Evolutionary conservation across 225 moss, liverwort and hornwort genomes (phyloP), one percentile per base, ranked within the genome.

Genomic region (Rhytidiadelphus loreus): DNA sequence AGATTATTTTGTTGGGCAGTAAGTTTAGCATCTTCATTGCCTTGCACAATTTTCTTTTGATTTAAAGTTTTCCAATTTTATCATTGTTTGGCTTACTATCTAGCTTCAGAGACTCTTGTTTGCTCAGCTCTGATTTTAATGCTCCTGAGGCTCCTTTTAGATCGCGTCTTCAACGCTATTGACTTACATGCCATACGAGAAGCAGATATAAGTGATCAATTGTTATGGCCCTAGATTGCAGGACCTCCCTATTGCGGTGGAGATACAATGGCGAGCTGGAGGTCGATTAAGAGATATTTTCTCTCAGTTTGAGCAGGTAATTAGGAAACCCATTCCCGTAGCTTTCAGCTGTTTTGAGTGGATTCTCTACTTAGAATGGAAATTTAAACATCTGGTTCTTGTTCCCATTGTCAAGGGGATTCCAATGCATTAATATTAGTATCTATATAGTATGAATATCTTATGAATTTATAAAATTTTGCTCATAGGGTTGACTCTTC

Each of bases 211-310:
- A 83, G 58, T 91, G 59, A 84, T 73, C 19, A 72, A 65, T 71
- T 7, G 44, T 74, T 48, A 58, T 91, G 83, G 63, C 82, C 82
- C 89, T 80, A 74, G 58, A 78, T 86, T 88, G 46, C 94, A 97
- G 97, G 96, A 96, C 89, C 92, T 97, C 37, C 97, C 97, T 29
- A 87, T 95, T 89, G 94, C 89, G n/a, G 87, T 95, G 84, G 95
- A 96, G 83, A 86, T 96, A 44, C 91, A 92, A 85, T 96, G 94
- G 93, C 89, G 93, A 90, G 89, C 91, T 71, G 95, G 92, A 86
- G 89, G 90, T 50, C 91, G 95, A 55, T 86, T 96, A 80, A 92
- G 92, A 80, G 95, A 95, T 58, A 93, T 96, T 73, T 87, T 95
- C 43, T 85, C 92, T 79, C 95, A 95, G 85, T 97, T 93, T 89